Conservation (phyloP, 2,329 filamentous ascomycete genomes). For the Xylariaceae sp. region DNA sequence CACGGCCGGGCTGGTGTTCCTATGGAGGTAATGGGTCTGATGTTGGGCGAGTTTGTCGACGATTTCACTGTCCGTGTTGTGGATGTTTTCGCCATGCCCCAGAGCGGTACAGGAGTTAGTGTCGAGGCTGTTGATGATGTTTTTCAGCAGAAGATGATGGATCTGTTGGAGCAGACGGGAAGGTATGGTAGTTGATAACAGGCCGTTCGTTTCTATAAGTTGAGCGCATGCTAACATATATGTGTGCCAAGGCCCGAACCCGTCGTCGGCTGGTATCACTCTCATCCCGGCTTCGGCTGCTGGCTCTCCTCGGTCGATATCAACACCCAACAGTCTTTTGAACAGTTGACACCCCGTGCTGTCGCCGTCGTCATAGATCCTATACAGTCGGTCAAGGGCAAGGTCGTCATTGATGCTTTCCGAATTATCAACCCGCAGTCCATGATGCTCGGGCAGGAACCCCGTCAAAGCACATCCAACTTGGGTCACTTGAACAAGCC, state of each 20-base stretch:
- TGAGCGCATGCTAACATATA: slow-evolving; percentile 5
- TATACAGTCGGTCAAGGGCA: slow-evolving; percentile 98
- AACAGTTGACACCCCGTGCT: slow-evolving; percentile 92
- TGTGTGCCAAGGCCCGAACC: slow-evolving; percentile 68
- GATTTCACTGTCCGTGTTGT: slow-evolving; percentile 98
- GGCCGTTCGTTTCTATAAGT: slow-evolving; percentile 5
- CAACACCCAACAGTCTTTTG: slow-evolving; percentile 99
- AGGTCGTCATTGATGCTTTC: slow-evolving; percentile 99
- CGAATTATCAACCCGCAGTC: slow-evolving; percentile 97
- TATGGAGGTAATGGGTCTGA: slow-evolving; percentile 99
- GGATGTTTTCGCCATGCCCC: slow-evolving; percentile 98
- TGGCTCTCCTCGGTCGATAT: slow-evolving; percentile 99
- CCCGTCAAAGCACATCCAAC: slow-evolving; percentile 95
- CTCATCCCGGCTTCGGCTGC: slow-evolving; percentile 97
- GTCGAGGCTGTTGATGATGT: slow-evolving; percentile 98
- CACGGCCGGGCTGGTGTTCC: slow-evolving; percentile 96
- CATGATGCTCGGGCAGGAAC: slow-evolving; percentile 95
- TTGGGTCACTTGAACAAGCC: slow-evolving; percentile 97
- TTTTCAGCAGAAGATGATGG: slow-evolving; percentile 99
- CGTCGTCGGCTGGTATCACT: slow-evolving; percentile 99
- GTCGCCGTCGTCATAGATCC: slow-evolving; percentile 98
- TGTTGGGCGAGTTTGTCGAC: slow-evolving; percentile 98
- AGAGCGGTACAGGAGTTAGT: slow-evolving; percentile 95
- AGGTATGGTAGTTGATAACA: slow-evolving; percentile 50
- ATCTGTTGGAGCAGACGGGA: slow-evolving; percentile 96